These are phyloP conservation scores for Conoideocrella luteorostrata DNA, from an alignment of 2,329 filamentous ascomycete species.

Conservation along the genomic window DNA sequence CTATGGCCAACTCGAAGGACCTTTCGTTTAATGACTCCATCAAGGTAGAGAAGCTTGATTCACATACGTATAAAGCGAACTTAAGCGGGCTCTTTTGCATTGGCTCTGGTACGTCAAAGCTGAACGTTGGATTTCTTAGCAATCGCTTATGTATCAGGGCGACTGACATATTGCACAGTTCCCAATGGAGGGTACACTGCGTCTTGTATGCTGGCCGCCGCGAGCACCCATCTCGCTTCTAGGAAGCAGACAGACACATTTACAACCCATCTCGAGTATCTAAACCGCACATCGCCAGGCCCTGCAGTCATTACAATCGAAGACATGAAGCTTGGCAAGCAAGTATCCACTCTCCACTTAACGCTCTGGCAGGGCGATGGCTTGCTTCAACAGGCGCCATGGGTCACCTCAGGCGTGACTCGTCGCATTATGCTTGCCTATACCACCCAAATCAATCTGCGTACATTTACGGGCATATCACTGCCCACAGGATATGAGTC, in stretches of 20 bases:
- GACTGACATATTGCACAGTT: slow-evolving; percentile 15
- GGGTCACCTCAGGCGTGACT: slow-evolving; percentile 20
- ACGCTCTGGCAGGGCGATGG: slow-evolving; percentile 28
- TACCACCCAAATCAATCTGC: slow-evolving; percentile 23
- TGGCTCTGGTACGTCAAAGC: slow-evolving; percentile 15
- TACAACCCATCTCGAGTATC: slow-evolving; percentile 29
- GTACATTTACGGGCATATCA: slow-evolving; percentile 21
- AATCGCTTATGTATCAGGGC: background rate
- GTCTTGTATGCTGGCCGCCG: slow-evolving; percentile 26
- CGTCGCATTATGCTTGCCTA: slow-evolving; percentile 25
- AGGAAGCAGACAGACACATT: slow-evolving; percentile 26
- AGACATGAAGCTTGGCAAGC: slow-evolving; percentile 5
- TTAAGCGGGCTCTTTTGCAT: slow-evolving; percentile 17
- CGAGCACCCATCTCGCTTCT: slow-evolving; percentile 19
- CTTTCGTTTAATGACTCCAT: no score
- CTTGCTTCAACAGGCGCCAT: slow-evolving; percentile 21
- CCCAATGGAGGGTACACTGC: slow-evolving; percentile 36
- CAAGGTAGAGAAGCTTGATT: slow-evolving; percentile 18
- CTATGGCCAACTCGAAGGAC: no score
- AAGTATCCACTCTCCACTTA: slow-evolving; percentile 9
- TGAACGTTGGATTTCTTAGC: background rate
- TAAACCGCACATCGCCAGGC: slow-evolving; percentile 26
- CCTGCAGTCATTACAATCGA: slow-evolving; percentile 22
- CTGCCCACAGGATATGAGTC: slow-evolving; percentile 21
- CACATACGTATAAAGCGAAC: slow-evolving; percentile 17